Base-by-base conservation (phyloP, 495 filamentous ascomycete genomes). In the Penicillium coprophilum region DNA sequence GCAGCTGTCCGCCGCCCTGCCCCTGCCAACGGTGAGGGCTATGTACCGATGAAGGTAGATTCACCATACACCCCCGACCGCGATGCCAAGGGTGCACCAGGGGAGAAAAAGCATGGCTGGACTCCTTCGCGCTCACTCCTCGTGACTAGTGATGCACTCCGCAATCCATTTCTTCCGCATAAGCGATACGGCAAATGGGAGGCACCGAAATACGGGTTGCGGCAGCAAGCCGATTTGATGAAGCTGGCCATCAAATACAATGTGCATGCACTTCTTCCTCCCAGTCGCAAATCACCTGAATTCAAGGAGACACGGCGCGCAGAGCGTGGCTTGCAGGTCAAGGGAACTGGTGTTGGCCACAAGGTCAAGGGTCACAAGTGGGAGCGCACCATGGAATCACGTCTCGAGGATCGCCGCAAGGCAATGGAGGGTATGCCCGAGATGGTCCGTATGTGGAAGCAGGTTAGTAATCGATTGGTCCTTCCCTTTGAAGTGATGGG, bases 401-500 rank as follows among this genome's bases (percentile, higher is more conserved):
- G 88, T 71, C 81, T 97, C 78, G 92, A 96, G 71, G 85, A 87
- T 77, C 83, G 92, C 70, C 87, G 86, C 80, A 80, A 89, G 72
- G 94, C 94, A 50, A 97, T 98, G 92, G 68, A 90, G 77, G 86
- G 83, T 55, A 98, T 98, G 94, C 90, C 92, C 59, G 80, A 86
- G 65, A 82, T 96, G 77, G 86, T 98, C 62, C 79, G 87, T 71
- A 77, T 87, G 73, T 98, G 94, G 95, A 94, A 96, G 77, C 85
- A 91, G 87, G 91, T 94, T 71, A 70, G 82, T 77, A 38, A 47
- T 50, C 20, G 13, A 58, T 49, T 50, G 19, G 19, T 45, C 21
- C 24, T 21, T 30, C 32, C 17, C 24, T 4, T 27, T 38, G 12
- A 9, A 3, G 34, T 49, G 47, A 53, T 51, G 17, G 48, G 34